Conservation (phyloP, 179 eudicot species). For the Sideroxylon spinosum region DNA sequence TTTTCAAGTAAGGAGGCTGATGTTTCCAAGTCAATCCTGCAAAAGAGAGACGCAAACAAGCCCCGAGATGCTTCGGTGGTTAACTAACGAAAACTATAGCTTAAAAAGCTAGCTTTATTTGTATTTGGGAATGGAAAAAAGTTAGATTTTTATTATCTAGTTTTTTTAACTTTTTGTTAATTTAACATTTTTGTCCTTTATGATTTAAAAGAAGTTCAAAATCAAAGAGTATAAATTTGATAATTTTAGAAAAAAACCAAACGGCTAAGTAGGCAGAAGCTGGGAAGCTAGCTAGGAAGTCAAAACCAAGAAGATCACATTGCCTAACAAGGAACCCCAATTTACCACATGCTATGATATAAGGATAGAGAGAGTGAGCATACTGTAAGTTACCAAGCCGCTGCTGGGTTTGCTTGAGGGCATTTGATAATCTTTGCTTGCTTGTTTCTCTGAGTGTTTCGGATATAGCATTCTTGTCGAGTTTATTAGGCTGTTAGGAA, state of each 20-base stretch:
- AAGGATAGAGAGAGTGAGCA: constrained; percentile 10
- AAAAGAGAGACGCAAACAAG: constrained; percentile 12
- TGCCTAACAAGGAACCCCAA: not conserved
- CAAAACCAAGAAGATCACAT: not conserved
- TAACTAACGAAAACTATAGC: not conserved
- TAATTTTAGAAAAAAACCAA: too few species aligned
- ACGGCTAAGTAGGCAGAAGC: too few species aligned
- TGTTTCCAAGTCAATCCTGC: constrained; percentile 57
- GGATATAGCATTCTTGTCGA: constrained; percentile 61
- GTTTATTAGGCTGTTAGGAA: constrained; percentile 41
- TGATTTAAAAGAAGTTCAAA: too few species aligned
- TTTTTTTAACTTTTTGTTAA: too few species aligned
- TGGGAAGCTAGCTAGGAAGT: not conserved
- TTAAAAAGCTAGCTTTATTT: too few species aligned
- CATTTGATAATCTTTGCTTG: constrained; percentile 62
- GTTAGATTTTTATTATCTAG: too few species aligned
- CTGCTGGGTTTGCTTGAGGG: constrained; percentile 58
- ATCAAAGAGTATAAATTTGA: too few species aligned
- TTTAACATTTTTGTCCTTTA: too few species aligned
- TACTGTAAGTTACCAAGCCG: constrained; percentile 52
- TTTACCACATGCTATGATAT: not conserved
- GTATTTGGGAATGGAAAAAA: too few species aligned
- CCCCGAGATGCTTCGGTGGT: not conserved
- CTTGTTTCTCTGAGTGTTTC: constrained; percentile 62
- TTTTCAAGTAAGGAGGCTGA: constrained; percentile 59